Base-by-base conservation (phyloP, 768 basidiomycete genomes). In the Leccinum subgranulosum region DNA sequence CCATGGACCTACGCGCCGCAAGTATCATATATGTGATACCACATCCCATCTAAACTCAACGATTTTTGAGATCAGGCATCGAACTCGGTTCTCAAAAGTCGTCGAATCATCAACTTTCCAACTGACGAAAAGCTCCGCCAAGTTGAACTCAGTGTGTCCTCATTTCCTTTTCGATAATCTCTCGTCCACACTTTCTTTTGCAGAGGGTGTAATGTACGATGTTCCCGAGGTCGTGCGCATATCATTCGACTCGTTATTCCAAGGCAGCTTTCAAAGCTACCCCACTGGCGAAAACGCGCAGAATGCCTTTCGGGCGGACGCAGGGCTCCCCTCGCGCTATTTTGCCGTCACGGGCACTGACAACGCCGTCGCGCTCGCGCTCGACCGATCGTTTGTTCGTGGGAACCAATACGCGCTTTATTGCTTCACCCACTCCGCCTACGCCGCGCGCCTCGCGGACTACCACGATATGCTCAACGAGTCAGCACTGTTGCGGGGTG, bases 1-100 rank as follows among this genome's bases (percentile, higher is more conserved):
- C 58, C 28, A 50, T 59, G 46, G 58, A 59, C 36, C 14, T 59
- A 17, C 53, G 53, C 17, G 58, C 58, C 10, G 58, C 56, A 56
- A 36, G 58, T 15, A 39, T 21, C 11, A 31, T 43, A 17, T 14
- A 19, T 39, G 9, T n/a, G 39, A 41, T 6, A 41, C 39, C 19
- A 51, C 21, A 39, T 23, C n/a, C 11, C 19, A n/a, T 51, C 31
- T n/a, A 19, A 17, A 48, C 31, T 54, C 43, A 49, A 49, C 31
- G 6, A 41, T 19, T n/a, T 25, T 21, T 1, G 28, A 41, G 3
- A 39, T 14, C 49, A 56, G 49, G 55, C 41, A 31, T 29, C 28
- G 15, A 34, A 8, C 29, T 43, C 36, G 19, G 55, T 56, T 23
- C 36, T 56, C 5, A 56, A 51, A n/a, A 49, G 39, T n/a, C 29